phyloP scores from a whole-genome alignment of 2,329 filamentous ascomycete genomes.

The Aspergillus brasiliensis region DNA sequence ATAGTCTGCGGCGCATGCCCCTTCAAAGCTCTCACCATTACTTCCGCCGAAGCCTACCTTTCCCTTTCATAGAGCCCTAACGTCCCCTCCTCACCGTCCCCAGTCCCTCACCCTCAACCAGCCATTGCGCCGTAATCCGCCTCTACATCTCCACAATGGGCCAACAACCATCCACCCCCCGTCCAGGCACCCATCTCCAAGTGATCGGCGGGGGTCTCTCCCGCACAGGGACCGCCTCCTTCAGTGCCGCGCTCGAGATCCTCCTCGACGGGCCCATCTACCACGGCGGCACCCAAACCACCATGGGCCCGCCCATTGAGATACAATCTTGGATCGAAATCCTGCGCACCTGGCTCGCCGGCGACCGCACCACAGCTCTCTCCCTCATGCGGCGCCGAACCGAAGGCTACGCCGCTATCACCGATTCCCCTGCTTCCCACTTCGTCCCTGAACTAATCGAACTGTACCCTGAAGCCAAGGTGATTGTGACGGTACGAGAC shows the following conservation, averaged over 20 bases:
- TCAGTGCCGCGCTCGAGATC: slow-evolving; percentile 51
- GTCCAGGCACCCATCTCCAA: slow-evolving; percentile 19
- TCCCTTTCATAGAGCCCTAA: no score
- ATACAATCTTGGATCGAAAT: slow-evolving; percentile 27
- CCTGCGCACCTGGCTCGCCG: background rate
- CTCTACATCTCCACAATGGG: background rate
- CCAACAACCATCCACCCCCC: slow-evolving; percentile 3
- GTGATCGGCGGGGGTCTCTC: slow-evolving; percentile 36
- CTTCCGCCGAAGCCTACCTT: no score
- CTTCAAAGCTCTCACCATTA: no score
- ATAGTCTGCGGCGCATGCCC: no score
- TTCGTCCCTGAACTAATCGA: slow-evolving; percentile 25
- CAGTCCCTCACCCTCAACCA: no score
- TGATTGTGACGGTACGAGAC: slow-evolving; percentile 26
- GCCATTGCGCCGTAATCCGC: no score
- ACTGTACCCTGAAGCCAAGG: slow-evolving; percentile 29
- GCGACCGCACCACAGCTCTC: no score
- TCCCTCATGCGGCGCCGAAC: no score
- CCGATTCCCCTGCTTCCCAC: slow-evolving; percentile 17
- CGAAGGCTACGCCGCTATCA: slow-evolving; percentile 14
- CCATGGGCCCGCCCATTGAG: slow-evolving; percentile 22
- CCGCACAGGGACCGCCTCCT: slow-evolving; percentile 56
- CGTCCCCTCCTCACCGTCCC: no score
- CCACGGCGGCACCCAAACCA: slow-evolving; percentile 52
- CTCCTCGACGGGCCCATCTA: slow-evolving; percentile 53